phyloP scores from a whole-genome alignment of 352 stramenopile genomes.

The Phytophthora pistaciae region DNA sequence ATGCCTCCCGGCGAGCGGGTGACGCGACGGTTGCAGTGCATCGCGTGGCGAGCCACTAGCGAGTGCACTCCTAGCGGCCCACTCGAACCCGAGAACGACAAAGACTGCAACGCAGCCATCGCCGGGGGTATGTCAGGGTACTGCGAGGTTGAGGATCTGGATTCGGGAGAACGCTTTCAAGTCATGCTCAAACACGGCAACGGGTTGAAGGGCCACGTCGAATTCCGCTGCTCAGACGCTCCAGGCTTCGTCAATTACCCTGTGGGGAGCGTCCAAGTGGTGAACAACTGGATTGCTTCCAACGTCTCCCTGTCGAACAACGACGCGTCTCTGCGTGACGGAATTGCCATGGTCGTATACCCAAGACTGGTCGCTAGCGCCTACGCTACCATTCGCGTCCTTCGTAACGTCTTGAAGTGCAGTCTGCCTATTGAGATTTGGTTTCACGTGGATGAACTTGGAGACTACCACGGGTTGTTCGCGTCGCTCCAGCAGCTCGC shows the following conservation, averaged over 20 bases:
- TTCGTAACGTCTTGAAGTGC: too few relatives aligned
- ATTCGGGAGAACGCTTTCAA: constrained; percentile 27
- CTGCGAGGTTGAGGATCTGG: constrained; percentile 25
- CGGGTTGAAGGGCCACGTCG: constrained; percentile 19
- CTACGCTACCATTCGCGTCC: neutral
- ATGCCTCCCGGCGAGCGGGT: too few relatives aligned
- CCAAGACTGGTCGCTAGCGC: neutral
- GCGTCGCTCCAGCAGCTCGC: neutral
- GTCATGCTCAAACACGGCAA: constrained; percentile 37
- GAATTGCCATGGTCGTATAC: too few relatives aligned
- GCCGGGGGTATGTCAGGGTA: constrained; percentile 39
- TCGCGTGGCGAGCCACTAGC: too few relatives aligned
- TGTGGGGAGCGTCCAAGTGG: too few relatives aligned
- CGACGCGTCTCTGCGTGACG: too few relatives aligned
- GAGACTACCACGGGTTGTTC: too few relatives aligned
- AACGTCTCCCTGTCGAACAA: too few relatives aligned
- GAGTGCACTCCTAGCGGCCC: too few relatives aligned
- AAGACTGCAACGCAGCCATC: constrained; percentile 10
- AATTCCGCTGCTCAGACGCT: constrained; percentile 48
- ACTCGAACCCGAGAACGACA: constrained; percentile 10
- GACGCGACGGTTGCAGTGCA: too few relatives aligned
- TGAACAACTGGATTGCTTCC: too few relatives aligned
- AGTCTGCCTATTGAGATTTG: neutral
- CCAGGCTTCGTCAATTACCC: constrained; percentile 40
- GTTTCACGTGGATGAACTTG: neutral